These are phyloP conservation scores for Agaricus subrufescens DNA, from an alignment of 768 basidiomycete species.

Conservation along the genomic window DNA sequence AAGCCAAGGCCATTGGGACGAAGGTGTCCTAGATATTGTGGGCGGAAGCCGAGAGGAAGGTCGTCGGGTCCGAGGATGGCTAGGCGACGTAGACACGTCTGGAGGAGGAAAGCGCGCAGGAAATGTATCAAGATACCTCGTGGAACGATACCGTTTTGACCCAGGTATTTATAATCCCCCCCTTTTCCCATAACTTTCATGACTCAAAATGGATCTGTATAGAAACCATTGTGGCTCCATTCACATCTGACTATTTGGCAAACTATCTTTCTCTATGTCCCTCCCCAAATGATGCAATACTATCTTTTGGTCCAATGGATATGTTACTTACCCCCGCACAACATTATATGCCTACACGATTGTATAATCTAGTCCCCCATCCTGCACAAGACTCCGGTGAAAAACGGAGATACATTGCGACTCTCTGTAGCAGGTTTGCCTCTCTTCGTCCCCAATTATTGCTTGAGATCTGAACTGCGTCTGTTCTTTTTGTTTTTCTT, in stretches of 20 bases:
- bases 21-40: constrained; percentile 70
- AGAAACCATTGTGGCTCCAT: constrained; percentile 73
- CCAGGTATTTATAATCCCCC: constrained; percentile 38
- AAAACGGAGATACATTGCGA: constrained; percentile 69
- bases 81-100: constrained; percentile 75
- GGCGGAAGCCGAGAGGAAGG: constrained; percentile 75
- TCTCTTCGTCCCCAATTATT: background rate
- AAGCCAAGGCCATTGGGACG: constrained; percentile 68
- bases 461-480: constrained; percentile 2
- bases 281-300: constrained; percentile 64
- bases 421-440: constrained; percentile 60
- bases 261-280: constrained; percentile 76
- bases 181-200: constrained; percentile 7
- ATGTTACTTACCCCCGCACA: constrained; percentile 69
- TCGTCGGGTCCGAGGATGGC: constrained; percentile 66
- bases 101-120: constrained; percentile 62
- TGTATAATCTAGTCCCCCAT: constrained; percentile 74
- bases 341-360: constrained; percentile 68
- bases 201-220: background rate
- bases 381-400: constrained; percentile 76
- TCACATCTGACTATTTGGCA: constrained; percentile 74
- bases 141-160: constrained; percentile 79
- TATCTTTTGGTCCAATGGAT: constrained; percentile 82
- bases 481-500: background rate
- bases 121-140: constrained; percentile 67